Base-by-base conservation (phyloP, 2,329 filamentous ascomycete species). In the Colletotrichum sublineola region DNA sequence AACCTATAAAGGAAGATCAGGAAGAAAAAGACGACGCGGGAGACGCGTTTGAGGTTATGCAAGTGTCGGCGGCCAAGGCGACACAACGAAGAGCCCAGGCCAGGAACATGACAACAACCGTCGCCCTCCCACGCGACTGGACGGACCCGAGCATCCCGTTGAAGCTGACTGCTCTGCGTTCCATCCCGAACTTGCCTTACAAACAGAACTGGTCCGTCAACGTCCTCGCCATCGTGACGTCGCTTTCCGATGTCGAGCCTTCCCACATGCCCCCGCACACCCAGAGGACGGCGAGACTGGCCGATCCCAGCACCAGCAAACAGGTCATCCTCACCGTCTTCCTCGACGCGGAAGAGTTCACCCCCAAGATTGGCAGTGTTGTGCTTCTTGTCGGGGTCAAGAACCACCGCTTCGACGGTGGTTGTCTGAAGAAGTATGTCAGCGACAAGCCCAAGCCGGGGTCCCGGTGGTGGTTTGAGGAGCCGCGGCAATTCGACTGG, bases 121-220 rank as follows among this genome's bases (percentile, higher is more conserved):
- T 85, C 31, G 80, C 81, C 3, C 78, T 84, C 3, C 80, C 85
- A 3, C 82, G 81, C 71, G 80, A 84, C 63, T 84, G 82, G 79
- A 80, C 82, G 63, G 77, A 86, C 63, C 81, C 78, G 0, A 81
- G 81, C 36, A 80, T 78, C 0, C 86, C 87, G 0, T 80, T 88
- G 20, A 89, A 86, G 74, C 84, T 90, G 38, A 89, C 87, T 0
- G 81, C 82, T 4, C 81, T 90, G 15, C 82, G 82, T 58, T 80
- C 84, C 8, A 85, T 90, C 61, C 86, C 87, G 0, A 80, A 84
- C 71, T 82, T 90, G 1, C 87, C 87, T 1, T 89, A 87, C 78
- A 85, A 85, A 65, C 87, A 89, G 71, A 90, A 90, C 76, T 90
- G 87, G 87, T 86, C 85, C 57, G 84, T 86, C 77, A 89, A 89